Conservation (phyloP, 805 yeast genomes). For the Saturnispora hagleri region DNA sequence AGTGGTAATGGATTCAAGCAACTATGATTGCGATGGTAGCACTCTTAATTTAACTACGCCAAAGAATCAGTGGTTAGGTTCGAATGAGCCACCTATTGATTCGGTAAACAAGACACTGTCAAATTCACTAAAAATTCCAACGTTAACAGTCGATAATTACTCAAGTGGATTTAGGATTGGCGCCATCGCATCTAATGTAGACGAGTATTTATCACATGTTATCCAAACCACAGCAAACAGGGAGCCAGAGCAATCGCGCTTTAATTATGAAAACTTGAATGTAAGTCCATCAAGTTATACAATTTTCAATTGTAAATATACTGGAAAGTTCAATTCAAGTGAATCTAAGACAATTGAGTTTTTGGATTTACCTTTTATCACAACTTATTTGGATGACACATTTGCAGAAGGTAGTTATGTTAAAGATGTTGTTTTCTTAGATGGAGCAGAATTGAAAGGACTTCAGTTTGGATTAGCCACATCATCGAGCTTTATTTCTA, state of each 20-base stretch:
- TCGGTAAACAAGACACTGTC: background rate
- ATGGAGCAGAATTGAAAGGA: background rate
- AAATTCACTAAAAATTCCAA: background rate
- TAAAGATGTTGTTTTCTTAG: background rate
- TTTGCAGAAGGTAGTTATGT: background rate
- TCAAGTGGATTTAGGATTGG: background rate
- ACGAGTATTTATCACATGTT: background rate
- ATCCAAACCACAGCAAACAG: background rate
- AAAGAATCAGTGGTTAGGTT: background rate
- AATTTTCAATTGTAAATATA: background rate
- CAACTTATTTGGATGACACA: background rate
- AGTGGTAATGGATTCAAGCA: constrained; percentile 2
- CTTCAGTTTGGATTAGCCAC: background rate
- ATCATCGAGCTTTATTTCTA: background rate
- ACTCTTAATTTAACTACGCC: background rate
- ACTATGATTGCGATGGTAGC: constrained; percentile 4
- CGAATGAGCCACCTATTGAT: background rate
- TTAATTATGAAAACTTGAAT: background rate
- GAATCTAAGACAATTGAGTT: background rate
- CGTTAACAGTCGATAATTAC: background rate
- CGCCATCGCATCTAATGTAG: background rate
- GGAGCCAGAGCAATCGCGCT: background rate
- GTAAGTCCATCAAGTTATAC: background rate
- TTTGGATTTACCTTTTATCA: background rate
- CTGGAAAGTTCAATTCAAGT: background rate